A percentile compares a stretch with the other conserved stretches of the same genome.
phyloP scores from a whole-genome alignment of 2,329 filamentous ascomycete genomes.

The Pseudohalonectria lignicola region DNA sequence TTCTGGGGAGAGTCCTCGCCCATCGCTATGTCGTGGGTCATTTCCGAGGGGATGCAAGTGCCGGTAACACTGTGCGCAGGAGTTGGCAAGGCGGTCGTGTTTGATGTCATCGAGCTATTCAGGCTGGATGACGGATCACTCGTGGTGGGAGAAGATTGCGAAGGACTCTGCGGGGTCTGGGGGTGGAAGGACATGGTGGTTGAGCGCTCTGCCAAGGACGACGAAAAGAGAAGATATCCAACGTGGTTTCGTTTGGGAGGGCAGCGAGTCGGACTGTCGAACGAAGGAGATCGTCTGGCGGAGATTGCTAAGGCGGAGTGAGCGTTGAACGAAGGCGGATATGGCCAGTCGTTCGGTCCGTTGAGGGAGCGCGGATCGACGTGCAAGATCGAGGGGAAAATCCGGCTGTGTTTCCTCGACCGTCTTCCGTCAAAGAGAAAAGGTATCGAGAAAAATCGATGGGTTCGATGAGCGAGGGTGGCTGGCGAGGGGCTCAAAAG shows the following conservation, averaged over 20 bases:
- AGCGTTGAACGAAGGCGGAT: conserved; percentile 6
- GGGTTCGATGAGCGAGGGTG: conserved; percentile 8
- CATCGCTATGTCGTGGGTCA: conserved; percentile 28
- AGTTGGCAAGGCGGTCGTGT: conserved; percentile 45
- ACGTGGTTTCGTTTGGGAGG: too few relatives aligned
- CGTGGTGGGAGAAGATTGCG: conserved; percentile 46
- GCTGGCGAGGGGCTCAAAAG: conserved; percentile 9
- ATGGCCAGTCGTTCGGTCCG: neutral
- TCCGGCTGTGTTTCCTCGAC: too few relatives aligned
- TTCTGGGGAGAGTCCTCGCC: conserved; percentile 46
- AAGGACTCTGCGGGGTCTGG: conserved; percentile 57
- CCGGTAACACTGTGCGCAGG: conserved; percentile 54
- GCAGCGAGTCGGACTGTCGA: too few relatives aligned
- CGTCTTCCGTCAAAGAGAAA: too few relatives aligned
- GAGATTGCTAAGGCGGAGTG: too few relatives aligned
- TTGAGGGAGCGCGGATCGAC: neutral
- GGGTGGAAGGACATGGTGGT: conserved; percentile 55
- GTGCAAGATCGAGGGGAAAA: conserved; percentile 3
- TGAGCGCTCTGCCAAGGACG: too few relatives aligned
- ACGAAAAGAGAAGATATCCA: too few relatives aligned
- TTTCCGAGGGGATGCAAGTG: conserved; percentile 32
- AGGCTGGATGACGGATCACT: conserved; percentile 39
- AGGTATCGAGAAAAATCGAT: conserved; percentile 11
- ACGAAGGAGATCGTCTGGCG: too few relatives aligned
- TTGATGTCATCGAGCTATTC: conserved; percentile 38